Conservation (phyloP, 441 rosid species). For the Erysimum pusillum region DNA sequence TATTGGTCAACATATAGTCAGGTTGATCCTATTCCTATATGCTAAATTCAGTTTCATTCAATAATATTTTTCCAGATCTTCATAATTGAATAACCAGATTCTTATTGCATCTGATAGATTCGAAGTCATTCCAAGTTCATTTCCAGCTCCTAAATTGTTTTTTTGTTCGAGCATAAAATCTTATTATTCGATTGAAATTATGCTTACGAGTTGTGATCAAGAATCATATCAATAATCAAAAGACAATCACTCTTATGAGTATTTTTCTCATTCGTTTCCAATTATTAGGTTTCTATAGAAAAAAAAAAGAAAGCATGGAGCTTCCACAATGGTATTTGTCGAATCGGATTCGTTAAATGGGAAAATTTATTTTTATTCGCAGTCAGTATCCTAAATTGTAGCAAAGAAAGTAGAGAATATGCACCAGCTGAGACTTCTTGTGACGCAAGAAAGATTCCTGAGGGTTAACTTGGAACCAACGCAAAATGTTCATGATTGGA, state of each 20-base stretch:
- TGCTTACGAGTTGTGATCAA: background rate
- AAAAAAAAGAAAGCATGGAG: background rate
- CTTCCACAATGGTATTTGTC: background rate
- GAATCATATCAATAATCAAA: background rate
- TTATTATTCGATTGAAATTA: constrained; percentile 6
- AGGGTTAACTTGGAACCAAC: background rate
- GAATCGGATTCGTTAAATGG: background rate
- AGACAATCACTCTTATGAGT: background rate
- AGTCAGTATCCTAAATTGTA: background rate
- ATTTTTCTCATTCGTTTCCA: background rate
- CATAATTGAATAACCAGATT: background rate
- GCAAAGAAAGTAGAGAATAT: background rate
- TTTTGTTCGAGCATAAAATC: constrained; percentile 12
- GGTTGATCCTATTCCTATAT: background rate
- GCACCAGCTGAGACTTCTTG: background rate
- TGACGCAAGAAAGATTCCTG: background rate
- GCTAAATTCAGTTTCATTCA: background rate
- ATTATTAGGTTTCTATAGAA: background rate
- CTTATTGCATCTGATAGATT: background rate
- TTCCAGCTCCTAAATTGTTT: background rate
- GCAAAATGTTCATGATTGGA: background rate
- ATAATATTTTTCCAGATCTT: background rate
- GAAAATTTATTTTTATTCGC: too few relatives aligned
- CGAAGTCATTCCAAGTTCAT: background rate
- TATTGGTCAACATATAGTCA: constrained; percentile 1